These are phyloP conservation scores for Citrus reticulata DNA, from an alignment of 345 rosid species.

Conservation along the genomic window DNA sequence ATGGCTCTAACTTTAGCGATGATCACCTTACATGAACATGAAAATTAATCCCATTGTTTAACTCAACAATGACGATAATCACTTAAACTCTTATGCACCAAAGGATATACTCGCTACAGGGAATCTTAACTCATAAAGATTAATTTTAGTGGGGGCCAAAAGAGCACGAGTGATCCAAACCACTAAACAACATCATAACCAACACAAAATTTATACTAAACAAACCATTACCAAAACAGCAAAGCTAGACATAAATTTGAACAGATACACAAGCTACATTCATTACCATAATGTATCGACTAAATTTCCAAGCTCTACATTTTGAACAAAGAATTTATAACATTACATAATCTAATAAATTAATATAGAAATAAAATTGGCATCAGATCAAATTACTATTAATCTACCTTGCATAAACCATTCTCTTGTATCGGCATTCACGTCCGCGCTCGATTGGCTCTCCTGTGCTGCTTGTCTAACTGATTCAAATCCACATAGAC, in stretches of 20 bases:
- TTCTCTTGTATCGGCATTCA: conserved; percentile 47
- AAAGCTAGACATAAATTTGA: background rate
- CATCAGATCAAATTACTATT: background rate
- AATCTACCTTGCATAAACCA: conserved; percentile 77
- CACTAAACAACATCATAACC: background rate
- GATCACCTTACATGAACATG: background rate
- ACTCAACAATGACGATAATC: background rate
- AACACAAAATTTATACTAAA: background rate
- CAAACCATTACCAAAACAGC: background rate
- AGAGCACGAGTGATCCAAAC: background rate
- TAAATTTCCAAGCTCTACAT: background rate
- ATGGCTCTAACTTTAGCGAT: background rate
- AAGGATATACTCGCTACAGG: background rate
- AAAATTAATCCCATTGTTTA: background rate
- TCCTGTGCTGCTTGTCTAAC: conserved; percentile 50
- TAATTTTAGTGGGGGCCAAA: background rate
- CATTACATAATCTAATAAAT: background rate
- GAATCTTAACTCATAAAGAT: background rate
- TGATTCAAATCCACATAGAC: conserved; percentile 11
- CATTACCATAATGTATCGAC: background rate
- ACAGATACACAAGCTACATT: background rate
- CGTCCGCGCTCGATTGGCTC: conserved; percentile 37
- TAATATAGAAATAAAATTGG: background rate
- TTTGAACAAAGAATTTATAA: background rate
- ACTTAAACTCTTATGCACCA: background rate